Percentiles rank a stretch among this genome's conserved stretches.
Evolutionary conservation across 805 yeast genomes (phyloP).

Genomic region (Cyberlindnera sargentensis): DNA sequence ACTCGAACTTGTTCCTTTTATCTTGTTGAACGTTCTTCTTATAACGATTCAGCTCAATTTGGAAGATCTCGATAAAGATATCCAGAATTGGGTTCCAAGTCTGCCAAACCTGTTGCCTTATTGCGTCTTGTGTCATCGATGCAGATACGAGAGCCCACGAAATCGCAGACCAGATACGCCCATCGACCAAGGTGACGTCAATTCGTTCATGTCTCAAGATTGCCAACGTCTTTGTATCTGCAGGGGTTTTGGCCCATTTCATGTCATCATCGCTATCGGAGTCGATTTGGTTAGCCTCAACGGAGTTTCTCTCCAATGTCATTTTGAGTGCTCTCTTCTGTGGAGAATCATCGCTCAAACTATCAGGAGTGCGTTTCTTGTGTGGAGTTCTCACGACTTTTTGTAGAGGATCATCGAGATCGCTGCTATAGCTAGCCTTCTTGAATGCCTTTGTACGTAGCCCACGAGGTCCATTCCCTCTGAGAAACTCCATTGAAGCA

Average conservation of each 20-base stretch:
- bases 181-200: constrained; percentile 16
- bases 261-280: constrained; percentile 6
- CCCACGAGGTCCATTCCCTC: neutral
- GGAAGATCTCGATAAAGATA: constrained; percentile 14
- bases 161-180: constrained; percentile 22
- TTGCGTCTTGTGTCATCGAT: neutral
- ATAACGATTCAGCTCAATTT: constrained; percentile 8
- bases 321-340: constrained; percentile 15
- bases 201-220: constrained; percentile 22
- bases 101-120: constrained; percentile 12
- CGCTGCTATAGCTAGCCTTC: constrained; percentile 11
- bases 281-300: neutral
- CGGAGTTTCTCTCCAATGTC: neutral
- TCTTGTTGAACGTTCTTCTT: neutral
- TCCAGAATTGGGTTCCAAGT: constrained; percentile 18
- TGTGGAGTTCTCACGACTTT: neutral
- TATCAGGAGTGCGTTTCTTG: neutral
- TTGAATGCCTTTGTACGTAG: constrained; percentile 9
- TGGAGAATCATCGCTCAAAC: constrained; percentile 15
- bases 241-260: constrained; percentile 1
- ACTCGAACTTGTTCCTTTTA: neutral
- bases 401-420: neutral
- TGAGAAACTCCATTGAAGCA: constrained; percentile 8
- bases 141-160: constrained; percentile 23
- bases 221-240: constrained; percentile 15